A percentile compares a stretch with the other conserved stretches of the same genome.
Evolutionary conservation across 2,329 filamentous ascomycete species (phyloP).

Genomic region (Penicillium olsonii): DNA sequence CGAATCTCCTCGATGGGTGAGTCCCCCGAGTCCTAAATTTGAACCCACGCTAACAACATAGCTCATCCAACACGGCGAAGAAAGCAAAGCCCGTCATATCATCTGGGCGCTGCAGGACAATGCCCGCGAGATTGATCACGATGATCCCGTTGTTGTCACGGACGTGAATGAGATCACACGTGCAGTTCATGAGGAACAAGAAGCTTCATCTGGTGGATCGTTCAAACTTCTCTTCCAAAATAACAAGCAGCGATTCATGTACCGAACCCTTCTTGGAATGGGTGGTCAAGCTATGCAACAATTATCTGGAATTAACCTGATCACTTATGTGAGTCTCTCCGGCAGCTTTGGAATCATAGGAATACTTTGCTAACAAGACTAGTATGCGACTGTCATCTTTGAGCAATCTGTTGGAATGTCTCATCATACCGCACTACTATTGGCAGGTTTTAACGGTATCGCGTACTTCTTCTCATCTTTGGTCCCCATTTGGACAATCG

Average conservation of each 20-base stretch:
- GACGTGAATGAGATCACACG: constrained; percentile 25
- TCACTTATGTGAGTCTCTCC: constrained; percentile 27
- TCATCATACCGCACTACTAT: constrained; percentile 37
- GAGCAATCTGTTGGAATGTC: constrained; percentile 48
- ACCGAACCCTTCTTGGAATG: constrained; percentile 30
- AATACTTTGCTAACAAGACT: constrained; percentile 2
- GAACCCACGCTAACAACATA: background rate
- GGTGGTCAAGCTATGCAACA: constrained; percentile 38
- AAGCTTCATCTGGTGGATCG: constrained; percentile 23
- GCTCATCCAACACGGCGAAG: constrained; percentile 37
- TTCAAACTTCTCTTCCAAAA: constrained; percentile 28
- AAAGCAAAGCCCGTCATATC: constrained; percentile 38
- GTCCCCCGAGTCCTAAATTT: background rate
- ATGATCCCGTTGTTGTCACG: constrained; percentile 29
- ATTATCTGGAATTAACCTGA: constrained; percentile 32
- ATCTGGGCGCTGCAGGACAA: constrained; percentile 38
- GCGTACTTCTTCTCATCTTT: constrained; percentile 43
- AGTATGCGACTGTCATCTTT: constrained; percentile 48
- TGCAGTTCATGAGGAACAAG: constrained; percentile 25
- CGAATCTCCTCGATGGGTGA: constrained; percentile 46
- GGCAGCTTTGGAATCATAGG: background rate
- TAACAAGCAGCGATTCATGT: constrained; percentile 26
- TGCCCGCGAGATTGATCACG: constrained; percentile 20
- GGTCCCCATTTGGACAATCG: constrained; percentile 42
- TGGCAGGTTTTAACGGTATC: constrained; percentile 46